Evolutionary conservation across 2,329 filamentous ascomycete genomes (phyloP).

Genomic region (Cryphonectria japonica): DNA sequence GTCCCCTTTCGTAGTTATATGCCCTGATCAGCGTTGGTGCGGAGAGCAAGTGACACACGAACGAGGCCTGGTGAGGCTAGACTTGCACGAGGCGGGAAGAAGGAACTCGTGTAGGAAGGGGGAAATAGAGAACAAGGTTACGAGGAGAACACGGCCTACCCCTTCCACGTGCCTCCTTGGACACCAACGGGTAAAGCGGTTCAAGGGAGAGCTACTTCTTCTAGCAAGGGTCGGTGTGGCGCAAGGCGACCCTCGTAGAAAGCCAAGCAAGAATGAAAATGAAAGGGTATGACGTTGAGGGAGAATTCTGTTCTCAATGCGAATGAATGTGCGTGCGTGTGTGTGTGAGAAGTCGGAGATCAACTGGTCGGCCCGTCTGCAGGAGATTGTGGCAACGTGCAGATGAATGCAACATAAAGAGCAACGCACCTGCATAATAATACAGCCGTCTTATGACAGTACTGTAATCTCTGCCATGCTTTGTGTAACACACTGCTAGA

Average conservation of each 20-base stretch:
- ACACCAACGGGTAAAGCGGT: not conserved
- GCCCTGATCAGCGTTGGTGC: not conserved
- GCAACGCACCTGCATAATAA: not conserved
- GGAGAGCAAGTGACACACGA: not conserved
- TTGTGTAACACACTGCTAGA: too few species aligned
- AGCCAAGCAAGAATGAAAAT: not conserved
- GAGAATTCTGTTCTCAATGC: not conserved
- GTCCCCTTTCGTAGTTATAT: not conserved
- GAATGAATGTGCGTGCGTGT: not conserved
- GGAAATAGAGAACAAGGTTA: not conserved
- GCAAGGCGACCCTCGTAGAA: not conserved
- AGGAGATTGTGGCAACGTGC: not conserved
- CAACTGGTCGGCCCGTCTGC: slow-evolving; percentile 1
- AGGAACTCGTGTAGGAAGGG: not conserved
- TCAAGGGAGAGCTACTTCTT: not conserved
- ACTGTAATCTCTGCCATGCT: too few species aligned
- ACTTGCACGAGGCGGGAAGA: too few species aligned
- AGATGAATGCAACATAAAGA: slow-evolving; percentile 6
- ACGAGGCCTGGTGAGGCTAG: not conserved
- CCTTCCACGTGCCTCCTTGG: not conserved
- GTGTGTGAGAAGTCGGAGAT: not conserved
- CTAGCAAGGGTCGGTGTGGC: not conserved
- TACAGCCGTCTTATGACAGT: not conserved
- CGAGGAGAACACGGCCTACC: not conserved
- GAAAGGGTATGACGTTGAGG: not conserved